phyloP scores from a whole-genome alignment of 2,329 filamentous ascomycete species.

The Curvularia eragrostidis region DNA sequence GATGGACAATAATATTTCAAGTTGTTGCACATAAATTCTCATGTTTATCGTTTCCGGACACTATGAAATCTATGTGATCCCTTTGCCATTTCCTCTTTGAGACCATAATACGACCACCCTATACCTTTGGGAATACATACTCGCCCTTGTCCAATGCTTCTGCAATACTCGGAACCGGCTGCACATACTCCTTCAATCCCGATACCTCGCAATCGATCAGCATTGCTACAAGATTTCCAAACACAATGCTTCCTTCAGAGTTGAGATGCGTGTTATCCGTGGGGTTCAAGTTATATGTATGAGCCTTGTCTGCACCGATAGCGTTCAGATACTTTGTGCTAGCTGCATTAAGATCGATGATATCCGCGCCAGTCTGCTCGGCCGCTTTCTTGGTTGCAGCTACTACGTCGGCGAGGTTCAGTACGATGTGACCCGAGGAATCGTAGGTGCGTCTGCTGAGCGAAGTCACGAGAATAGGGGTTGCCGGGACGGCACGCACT shows the following conservation, averaged over 20 bases:
- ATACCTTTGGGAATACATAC: slow-evolving; percentile 21
- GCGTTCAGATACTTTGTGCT: slow-evolving; percentile 59
- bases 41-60: too few species aligned
- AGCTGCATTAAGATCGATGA: slow-evolving; percentile 61
- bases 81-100: not conserved
- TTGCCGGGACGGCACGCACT: slow-evolving; percentile 37
- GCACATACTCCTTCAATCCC: slow-evolving; percentile 21
- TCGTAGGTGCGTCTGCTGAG: slow-evolving; percentile 59
- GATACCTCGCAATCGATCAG: slow-evolving; percentile 21
- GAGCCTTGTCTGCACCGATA: slow-evolving; percentile 57
- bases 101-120: not conserved
- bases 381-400: slow-evolving; percentile 58
- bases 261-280: slow-evolving; percentile 34
- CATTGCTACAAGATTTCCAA: slow-evolving; percentile 31
- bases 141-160: slow-evolving; percentile 19
- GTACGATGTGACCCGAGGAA: slow-evolving; percentile 48
- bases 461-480: slow-evolving; percentile 60
- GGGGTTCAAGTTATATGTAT: slow-evolving; percentile 56
- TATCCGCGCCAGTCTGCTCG: slow-evolving; percentile 42
- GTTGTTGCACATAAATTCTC: not conserved
- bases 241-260: slow-evolving; percentile 29
- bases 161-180: slow-evolving; percentile 19
- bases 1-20: not conserved
- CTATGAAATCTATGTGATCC: not conserved
- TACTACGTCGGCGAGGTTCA: slow-evolving; percentile 56